Percentiles rank a stretch among this genome's conserved stretches.
These are phyloP conservation scores for Letharia lupina DNA, from an alignment of 495 filamentous ascomycete species.

Conservation along the genomic window DNA sequence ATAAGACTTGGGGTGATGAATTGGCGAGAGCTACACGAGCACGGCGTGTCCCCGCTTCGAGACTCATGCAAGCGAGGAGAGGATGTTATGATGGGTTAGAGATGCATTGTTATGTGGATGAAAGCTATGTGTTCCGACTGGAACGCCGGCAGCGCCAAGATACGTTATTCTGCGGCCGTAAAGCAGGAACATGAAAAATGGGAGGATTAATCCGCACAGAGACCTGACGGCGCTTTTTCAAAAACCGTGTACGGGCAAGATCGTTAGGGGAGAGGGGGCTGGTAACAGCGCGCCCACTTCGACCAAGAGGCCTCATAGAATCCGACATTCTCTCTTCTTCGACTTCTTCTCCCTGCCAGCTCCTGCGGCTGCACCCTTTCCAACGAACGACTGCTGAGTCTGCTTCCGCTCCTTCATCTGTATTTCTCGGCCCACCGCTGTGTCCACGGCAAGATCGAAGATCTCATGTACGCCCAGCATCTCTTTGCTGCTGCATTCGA, in stretches of 20 bases:
- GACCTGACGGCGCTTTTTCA: neutral
- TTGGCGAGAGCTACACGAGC: neutral
- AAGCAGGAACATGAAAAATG: neutral
- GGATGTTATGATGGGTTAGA: slow-evolving; percentile 12
- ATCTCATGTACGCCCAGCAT: slow-evolving; percentile 93
- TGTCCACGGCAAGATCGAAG: slow-evolving; percentile 81
- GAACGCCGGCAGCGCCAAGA: slow-evolving; percentile 1
- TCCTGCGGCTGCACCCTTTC: slow-evolving; percentile 24
- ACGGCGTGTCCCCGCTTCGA: neutral
- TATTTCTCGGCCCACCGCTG: slow-evolving; percentile 51
- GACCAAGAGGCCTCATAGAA: slow-evolving; percentile 44
- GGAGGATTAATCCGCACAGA: neutral
- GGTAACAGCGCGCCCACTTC: neutral
- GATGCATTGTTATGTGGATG: slow-evolving; percentile 12
- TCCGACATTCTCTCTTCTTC: slow-evolving; percentile 59
- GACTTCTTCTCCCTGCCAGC: slow-evolving; percentile 45
- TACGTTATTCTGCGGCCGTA: neutral
- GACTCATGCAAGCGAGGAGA: neutral
- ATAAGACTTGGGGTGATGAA: neutral
- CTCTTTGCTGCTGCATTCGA: slow-evolving; percentile 97
- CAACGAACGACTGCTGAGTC: slow-evolving; percentile 28
- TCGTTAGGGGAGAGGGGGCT: slow-evolving; percentile 35
- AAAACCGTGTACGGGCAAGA: slow-evolving; percentile 18
- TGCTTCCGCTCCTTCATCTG: slow-evolving; percentile 33
- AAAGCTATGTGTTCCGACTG: slow-evolving; percentile 21